phyloP scores from a whole-genome alignment of 768 basidiomycete species.

The Dacryopinax primogenitus region DNA sequence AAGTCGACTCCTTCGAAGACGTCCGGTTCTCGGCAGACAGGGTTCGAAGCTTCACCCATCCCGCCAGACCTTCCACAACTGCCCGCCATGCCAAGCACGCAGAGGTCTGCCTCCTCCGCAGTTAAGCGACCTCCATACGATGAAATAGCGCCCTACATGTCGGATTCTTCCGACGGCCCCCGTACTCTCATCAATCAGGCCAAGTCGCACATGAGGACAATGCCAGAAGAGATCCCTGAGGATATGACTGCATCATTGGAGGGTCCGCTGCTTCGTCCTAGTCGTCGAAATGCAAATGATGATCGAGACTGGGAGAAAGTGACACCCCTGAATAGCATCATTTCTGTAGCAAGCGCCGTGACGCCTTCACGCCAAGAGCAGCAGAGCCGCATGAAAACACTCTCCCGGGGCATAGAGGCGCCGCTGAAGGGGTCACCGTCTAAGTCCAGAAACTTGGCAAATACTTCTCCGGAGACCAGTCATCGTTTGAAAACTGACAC shows the following conservation, averaged over 20 bases:
- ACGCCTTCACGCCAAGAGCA: not conserved
- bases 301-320: conserved; percentile 2
- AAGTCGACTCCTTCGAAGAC: too few relatives aligned
- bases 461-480: not conserved
- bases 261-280: not conserved
- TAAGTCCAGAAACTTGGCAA: not conserved
- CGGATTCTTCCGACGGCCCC: not conserved
- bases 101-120: not conserved
- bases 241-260: not conserved
- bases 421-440: not conserved
- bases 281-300: not conserved
- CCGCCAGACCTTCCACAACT: not conserved
- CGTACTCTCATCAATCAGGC: not conserved
- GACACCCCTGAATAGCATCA: not conserved
- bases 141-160: not conserved
- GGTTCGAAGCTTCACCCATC: not conserved
- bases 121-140: not conserved
- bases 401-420: not conserved
- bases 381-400: not conserved
- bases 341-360: not conserved
- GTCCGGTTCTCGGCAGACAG: not conserved
- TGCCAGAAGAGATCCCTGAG: not conserved
- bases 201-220: not conserved
- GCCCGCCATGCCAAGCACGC: not conserved
- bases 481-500: not conserved